Base-by-base conservation (phyloP, 2,329 filamentous ascomycete species). In the Monosporascus sp. region DNA sequence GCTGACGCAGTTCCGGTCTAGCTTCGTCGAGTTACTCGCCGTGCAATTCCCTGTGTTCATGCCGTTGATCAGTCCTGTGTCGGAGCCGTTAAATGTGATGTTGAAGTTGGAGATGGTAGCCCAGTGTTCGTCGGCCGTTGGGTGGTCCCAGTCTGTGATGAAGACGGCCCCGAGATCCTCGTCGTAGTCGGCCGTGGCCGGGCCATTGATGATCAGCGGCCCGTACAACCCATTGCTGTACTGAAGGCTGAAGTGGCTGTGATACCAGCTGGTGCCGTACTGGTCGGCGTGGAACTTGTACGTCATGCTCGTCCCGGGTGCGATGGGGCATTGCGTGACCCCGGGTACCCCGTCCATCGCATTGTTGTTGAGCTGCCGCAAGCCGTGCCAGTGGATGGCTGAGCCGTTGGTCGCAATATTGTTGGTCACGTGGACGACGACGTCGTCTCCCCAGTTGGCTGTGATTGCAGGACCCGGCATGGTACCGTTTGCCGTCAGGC, bases 381-480 rank as follows among this genome's bases (percentile, higher is more conserved):
- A 68, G 18, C 82, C 84, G 60, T 86, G 83, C 72, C 77, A 86
- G 61, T 86, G 83, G 27, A 86, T 77, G 11, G 74, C 74, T 7
- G 81, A 85, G 42, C 82, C 81, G 56, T 86, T 85, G 36, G 59
- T 59, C 55, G 73, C 69, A 68, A 68, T 75, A 50, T 47, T 70
- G 60, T 85, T 86, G 25, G 70, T 76, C 8, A 86, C 74, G 52
- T 78, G 77, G n/a, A 83, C 64, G 18, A 69, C 63, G 41, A 60
- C 34, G n/a, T 52, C 61, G 25, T 64, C 59, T 52, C 61, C 75
- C 75, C 77, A 81, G 56, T 80, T 71, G 8, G 77, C 80, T 38
- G 74, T 37, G 39, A 86, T 74, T 0, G 74, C 74, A 0, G 84
- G 84, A 0, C 84, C 84, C 0, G 84, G 84, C 54, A 83, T 78